Conservation (phyloP, 768 basidiomycete genomes). For the Mycena venus region DNA sequence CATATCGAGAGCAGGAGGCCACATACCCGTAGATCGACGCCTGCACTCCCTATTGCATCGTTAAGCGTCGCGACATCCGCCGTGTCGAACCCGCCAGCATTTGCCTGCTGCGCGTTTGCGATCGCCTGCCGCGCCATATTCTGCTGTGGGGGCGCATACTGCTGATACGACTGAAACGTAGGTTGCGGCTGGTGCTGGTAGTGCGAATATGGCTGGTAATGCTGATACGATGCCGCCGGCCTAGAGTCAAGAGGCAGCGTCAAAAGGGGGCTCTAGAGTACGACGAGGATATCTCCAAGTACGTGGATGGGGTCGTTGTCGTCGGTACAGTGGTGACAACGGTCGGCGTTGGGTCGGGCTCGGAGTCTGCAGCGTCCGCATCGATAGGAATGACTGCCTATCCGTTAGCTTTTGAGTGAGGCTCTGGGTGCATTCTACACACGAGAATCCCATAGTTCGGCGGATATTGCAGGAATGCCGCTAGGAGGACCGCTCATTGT, state of each 20-base stretch:
- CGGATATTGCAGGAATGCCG: neutral
- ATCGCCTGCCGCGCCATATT: conserved; percentile 31
- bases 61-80: conserved; percentile 84
- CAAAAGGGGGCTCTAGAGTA: neutral
- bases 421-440: neutral
- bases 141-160: conserved; percentile 5
- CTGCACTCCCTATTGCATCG: conserved; percentile 88
- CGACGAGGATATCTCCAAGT: neutral
- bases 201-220: conserved; percentile 25
- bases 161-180: conserved; percentile 18
- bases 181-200: conserved; percentile 18
- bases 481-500: neutral
- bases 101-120: conserved; percentile 10
- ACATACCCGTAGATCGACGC: conserved; percentile 85
- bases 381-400: conserved; percentile 26
- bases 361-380: conserved; percentile 7
- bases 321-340: neutral
- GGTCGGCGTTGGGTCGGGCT: neutral
- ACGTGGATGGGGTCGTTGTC: neutral
- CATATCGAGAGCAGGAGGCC: neutral
- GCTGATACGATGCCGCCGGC: conserved; percentile 12
- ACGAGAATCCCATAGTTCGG: conserved; percentile 30
- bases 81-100: conserved; percentile 15
- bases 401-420: neutral
- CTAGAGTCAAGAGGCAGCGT: conserved; percentile 17